Base-by-base conservation (phyloP, 2,329 filamentous ascomycete species). In the Fusarium albosuccineum region DNA sequence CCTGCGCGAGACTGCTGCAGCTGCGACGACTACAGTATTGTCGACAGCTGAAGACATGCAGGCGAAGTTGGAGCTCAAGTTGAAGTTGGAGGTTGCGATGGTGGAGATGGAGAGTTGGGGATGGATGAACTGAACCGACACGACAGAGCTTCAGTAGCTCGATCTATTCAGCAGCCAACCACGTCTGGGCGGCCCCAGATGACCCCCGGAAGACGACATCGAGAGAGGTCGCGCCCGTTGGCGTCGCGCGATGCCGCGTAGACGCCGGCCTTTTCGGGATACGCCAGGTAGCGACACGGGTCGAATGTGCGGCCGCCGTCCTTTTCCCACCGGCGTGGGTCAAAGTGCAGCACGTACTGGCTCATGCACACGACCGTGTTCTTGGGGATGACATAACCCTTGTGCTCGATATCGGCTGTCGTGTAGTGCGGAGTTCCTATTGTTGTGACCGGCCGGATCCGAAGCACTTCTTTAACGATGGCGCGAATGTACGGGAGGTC, bases 401-500 rank as follows among this genome's bases (percentile, higher is more conserved):
- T 64, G 51, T 68, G 62, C 6, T 39, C 16, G 2, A 65, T 26
- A 5, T 67, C 61, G 5, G 48, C 33, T 1, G 56, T 52, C 2
- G 52, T 57, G 26, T 59, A 67, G 29, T 64, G 64, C 0, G 57
- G 50, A 9, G 53, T 42, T 37, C 52, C 59, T n/a, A 49, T 40
- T 8, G 33, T 62, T 3, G 58, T 80, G 1, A 86, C 82, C 0
- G 86, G 84, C 6, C 85, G 79, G 85, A 86, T 88, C 3, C 87
- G 80, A 10, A 88, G 74, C 2, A 83, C 80, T 63, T 90, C 87
- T 61, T 87, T 87, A 16, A 87, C 80, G 11, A 86, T 78, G 2
- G 83, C 83, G 17, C 81, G 78, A 33, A 88, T 71, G 67, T 89
- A 89, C 0, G 86, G 85, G 9, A 89, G 70, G 4, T 77, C 73